Evolutionary conservation across 2,329 filamentous ascomycete genomes (phyloP), one percentile per base, ranked within the genome.

Genomic region (Beauveria bassiana): DNA sequence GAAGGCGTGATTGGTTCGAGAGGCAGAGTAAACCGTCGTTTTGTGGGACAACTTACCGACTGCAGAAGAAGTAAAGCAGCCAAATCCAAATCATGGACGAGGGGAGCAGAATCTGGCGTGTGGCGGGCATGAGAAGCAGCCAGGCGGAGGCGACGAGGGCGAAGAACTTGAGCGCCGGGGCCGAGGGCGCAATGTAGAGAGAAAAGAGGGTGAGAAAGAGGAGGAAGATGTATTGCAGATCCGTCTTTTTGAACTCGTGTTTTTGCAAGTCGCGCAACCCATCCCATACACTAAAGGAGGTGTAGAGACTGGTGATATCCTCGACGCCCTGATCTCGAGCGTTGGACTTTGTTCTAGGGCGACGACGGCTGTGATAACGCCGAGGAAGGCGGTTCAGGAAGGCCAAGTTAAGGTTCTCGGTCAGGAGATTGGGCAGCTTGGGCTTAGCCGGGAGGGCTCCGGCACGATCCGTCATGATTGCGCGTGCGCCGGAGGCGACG

Each of bases 61-160:
- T 95, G 65, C 88, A 87, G 74, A 95, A 96, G 78, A 96, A 97
- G 73, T 96, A 91, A 54, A 97, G 79, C 46, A 97, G 80, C 85
- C 93, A 98, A 26, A 86, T 87, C 74, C 90, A 88, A 65, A 96
- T 91, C 7, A 91, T 88, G 63, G 95, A 80, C 59, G 92, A 92
- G 10, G 93, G 93, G 47, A 96, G 80, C 72, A 96, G 91, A 74
- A 97, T 96, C 73, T 98, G 93, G 65, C 91, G 84, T 3, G 93
- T 96, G 56, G 91, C 82, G 7, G 93, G 93, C 74, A 96, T 83
- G 50, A 93, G 79, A 45, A 96, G 79, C 38, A 92, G 85, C 66
- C 86, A 78, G 63, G 88, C 78, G 64, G 93, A 81, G 59, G 85
- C 79, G 1, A 87, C 81, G 16, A 91, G 82, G 47, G 88, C 84